Base-by-base conservation (phyloP, 2,329 filamentous ascomycete genomes). In the Elsinoe ampelina region DNA sequence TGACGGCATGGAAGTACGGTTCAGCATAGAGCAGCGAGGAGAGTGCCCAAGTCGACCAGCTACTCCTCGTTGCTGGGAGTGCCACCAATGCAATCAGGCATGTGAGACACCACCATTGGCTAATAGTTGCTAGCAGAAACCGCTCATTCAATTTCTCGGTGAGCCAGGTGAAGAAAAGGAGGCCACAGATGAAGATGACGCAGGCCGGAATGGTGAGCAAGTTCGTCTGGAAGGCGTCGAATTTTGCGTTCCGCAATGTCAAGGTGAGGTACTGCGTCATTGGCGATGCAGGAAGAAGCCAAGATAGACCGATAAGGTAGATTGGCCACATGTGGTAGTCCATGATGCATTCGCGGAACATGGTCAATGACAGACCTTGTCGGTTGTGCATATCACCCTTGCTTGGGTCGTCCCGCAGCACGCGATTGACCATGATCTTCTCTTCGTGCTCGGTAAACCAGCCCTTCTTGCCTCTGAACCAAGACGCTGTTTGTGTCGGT, bases 381-480 rank as follows among this genome's bases (percentile, higher is more conserved):
- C 80, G 72, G 60, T 83, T 83, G 66, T 82, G 79, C 80, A 83
- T 82, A 59, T 75, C 75, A n/a, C 79, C 79, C 61, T 82, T 82
- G 47, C 73, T 75, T 0, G 78, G 77, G 47, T 80, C 78, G 54
- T 80, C 78, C 7, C 78, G 72, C 10, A 80, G 68, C 20, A 84
- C 73, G 20, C 78, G 77, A 64, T 86, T 87, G 15, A 85, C 77
- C 78, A 87, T 82, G 63, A 87, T 86, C 57, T 81, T 78, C 63
- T 87, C 84, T 64, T 88, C 82, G 1, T 75, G 75, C 64, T 86
- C 84, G 1, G 72, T 80, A 67, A 85, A 86, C 84, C 84, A 85
- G 1, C 83, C 82, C 17, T 77, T 60, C 54, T 80, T 79, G 2
- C 80, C 77, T 56, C 79, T 81, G 59, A 87, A 75, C 47, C 75